phyloP scores from a whole-genome alignment of 139 green algal species.

The Pleodorina starrii region DNA sequence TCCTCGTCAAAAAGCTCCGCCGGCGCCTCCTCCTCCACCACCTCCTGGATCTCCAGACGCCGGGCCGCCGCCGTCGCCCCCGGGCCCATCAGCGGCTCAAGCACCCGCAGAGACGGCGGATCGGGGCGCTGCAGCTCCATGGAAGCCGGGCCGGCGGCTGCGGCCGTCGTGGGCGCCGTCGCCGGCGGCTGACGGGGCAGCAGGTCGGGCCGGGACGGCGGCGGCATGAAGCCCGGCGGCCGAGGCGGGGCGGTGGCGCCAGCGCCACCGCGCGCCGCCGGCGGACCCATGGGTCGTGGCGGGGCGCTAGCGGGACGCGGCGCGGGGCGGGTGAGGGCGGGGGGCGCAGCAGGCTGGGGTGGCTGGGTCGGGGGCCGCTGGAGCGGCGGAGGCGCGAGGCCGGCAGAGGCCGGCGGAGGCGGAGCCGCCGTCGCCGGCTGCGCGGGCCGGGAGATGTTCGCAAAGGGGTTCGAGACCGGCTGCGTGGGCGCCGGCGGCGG shows the following conservation, averaged over 20 bases:
- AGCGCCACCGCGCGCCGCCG: background rate
- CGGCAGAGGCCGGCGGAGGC: background rate
- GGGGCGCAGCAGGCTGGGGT: background rate
- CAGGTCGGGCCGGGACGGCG: background rate
- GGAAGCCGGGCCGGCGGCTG: background rate
- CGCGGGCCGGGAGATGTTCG: background rate
- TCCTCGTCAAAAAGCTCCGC: slow-evolving; percentile 49
- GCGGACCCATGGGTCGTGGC: background rate
- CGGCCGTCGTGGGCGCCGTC: slow-evolving; percentile 13
- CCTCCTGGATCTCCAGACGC: slow-evolving; percentile 29
- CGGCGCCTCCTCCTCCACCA: slow-evolving; percentile 52
- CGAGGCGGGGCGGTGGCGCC: background rate
- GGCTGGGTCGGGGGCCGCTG: background rate
- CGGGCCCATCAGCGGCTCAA: slow-evolving; percentile 53
- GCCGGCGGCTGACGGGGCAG: background rate
- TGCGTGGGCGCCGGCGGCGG: background rate
- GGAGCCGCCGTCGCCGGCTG: background rate
- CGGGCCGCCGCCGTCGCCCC: background rate
- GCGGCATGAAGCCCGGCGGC: background rate
- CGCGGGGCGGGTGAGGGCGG: background rate
- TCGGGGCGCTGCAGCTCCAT: slow-evolving; percentile 22
- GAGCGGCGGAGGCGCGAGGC: background rate
- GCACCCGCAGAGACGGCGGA: slow-evolving; percentile 57
- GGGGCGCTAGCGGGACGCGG: background rate
- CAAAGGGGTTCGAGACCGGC: slow-evolving; percentile 36